Base-by-base conservation (phyloP, 257 asterid species). In the Plantago elongata region DNA sequence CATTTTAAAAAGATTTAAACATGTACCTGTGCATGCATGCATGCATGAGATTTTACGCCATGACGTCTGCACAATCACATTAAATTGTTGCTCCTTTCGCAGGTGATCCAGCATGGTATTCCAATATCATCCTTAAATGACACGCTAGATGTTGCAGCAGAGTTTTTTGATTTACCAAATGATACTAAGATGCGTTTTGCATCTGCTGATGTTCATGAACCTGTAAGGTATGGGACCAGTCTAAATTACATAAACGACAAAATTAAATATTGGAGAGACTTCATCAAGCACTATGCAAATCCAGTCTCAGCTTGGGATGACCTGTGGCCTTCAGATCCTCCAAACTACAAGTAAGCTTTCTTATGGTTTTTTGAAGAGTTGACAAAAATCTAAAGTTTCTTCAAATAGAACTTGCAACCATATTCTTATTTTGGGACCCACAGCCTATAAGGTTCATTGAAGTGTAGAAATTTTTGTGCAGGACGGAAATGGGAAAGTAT, bases 101-200 rank as follows among this genome's bases (percentile, higher is more conserved):
- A 85, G 94, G 90, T 85, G 63, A 73, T 83, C 74, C 83, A 83
- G 73, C 90, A 85, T 46, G 88, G 84, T 45, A 72, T 85, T 54
- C 80, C 81, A n/a, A 22, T 63, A 46, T 68, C 75, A 17, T 57
- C 70, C 63, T 56, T 74, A 54, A 66, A 62, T 29, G 81, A 70
- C 44, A 86, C 90, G 16, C 56, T 81, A 52, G 83, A 74, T 18
- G 78, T 55, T 45, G 90, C 88, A 6, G 69, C 74, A 51, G 81
- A 74, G 60, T 85, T 85, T 75, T 85, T 85, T 12, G 68, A 77
- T 69, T 22, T 78, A 72, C 81, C 90, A 57, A 70, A 64, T 9
- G 90, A 80, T 67, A 75, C 56, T 54, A 85, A 85, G 74, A 68
- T 75, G 67, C 22, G 15, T 48, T 62, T 75, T 10, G 77, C 84